Percentiles rank a stretch among this genome's conserved stretches.
These are phyloP conservation scores for Verticillium longisporum DNA, from an alignment of 2,329 filamentous ascomycete genomes.

Conservation along the genomic window DNA sequence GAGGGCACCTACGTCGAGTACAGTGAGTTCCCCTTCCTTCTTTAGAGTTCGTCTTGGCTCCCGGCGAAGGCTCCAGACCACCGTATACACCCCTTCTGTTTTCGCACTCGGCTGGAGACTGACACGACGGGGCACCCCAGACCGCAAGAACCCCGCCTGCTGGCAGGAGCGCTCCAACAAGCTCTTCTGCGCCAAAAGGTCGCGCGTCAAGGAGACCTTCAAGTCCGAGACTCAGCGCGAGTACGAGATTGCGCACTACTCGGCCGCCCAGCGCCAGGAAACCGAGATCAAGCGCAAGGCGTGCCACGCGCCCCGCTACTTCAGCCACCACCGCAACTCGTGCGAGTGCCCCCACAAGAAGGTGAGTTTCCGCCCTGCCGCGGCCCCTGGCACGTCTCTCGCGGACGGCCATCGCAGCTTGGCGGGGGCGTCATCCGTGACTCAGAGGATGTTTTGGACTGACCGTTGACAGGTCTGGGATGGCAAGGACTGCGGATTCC, in stretches of 20 bases:
- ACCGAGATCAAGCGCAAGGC: not conserved
- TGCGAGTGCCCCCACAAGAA: conserved; percentile 1
- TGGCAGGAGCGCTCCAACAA: not conserved
- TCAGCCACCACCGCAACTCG: not conserved
- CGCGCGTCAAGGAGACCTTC: not conserved
- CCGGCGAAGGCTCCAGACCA: too few relatives aligned
- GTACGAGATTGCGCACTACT: not conserved
- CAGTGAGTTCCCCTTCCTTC: not conserved
- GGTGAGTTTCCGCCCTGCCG: not conserved
- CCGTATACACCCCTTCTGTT: not conserved
- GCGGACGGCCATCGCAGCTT: too few relatives aligned
- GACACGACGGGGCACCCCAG: not conserved
- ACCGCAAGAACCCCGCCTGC: not conserved
- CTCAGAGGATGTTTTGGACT: too few relatives aligned
- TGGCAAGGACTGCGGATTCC: not conserved
- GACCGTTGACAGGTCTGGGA: not conserved
- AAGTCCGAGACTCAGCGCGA: not conserved
- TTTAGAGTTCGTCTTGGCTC: not conserved
- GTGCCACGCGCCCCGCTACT: not conserved
- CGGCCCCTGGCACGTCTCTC: too few relatives aligned
- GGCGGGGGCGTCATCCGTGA: too few relatives aligned
- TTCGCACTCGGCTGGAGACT: not conserved
- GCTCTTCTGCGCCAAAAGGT: conserved; percentile 2
- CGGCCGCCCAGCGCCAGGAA: not conserved
- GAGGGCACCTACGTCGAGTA: conserved; percentile 1